These are phyloP conservation scores for Eustoma russellianum DNA, from an alignment of 257 asterid species.

Conservation along the genomic window DNA sequence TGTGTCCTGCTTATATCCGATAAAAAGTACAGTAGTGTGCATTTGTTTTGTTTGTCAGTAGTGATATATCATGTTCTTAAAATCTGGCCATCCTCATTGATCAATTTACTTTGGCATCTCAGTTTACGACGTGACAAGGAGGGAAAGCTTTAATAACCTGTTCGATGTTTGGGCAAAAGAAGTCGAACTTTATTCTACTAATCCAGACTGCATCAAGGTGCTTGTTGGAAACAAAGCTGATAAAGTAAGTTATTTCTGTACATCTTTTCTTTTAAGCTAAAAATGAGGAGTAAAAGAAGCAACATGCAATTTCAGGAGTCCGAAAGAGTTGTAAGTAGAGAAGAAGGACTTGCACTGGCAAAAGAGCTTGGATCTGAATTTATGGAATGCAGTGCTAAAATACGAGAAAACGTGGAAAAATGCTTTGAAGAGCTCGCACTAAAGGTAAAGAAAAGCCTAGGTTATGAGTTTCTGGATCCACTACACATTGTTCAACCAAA, in stretches of 20 bases:
- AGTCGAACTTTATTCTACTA: conserved; percentile 63
- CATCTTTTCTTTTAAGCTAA: neutral
- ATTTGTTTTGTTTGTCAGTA: neutral
- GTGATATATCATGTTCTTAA: too few relatives aligned
- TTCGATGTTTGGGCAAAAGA: conserved; percentile 86
- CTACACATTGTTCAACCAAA: neutral
- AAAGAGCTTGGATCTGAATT: conserved; percentile 64
- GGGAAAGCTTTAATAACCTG: conserved; percentile 66
- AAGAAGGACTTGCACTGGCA: conserved; percentile 67
- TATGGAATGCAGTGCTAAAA: conserved; percentile 81
- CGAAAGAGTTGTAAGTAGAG: conserved; percentile 63
- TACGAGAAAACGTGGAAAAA: conserved; percentile 68
- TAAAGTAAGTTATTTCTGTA: conserved; percentile 29
- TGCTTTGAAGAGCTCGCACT: conserved; percentile 67
- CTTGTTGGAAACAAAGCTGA: conserved; percentile 88
- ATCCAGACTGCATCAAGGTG: conserved; percentile 70
- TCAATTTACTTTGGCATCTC: conserved; percentile 6
- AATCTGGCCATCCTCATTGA: neutral
- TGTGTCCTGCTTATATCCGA: neutral
- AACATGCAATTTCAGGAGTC: conserved; percentile 46
- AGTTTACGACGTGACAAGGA: conserved; percentile 84
- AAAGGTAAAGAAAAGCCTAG: conserved; percentile 31
- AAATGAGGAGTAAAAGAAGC: neutral
- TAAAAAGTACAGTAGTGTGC: too few relatives aligned
- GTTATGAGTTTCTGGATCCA: neutral